Base-by-base conservation (phyloP, 169 alveolate genomes). In the Plasmodium ovale region DNA sequence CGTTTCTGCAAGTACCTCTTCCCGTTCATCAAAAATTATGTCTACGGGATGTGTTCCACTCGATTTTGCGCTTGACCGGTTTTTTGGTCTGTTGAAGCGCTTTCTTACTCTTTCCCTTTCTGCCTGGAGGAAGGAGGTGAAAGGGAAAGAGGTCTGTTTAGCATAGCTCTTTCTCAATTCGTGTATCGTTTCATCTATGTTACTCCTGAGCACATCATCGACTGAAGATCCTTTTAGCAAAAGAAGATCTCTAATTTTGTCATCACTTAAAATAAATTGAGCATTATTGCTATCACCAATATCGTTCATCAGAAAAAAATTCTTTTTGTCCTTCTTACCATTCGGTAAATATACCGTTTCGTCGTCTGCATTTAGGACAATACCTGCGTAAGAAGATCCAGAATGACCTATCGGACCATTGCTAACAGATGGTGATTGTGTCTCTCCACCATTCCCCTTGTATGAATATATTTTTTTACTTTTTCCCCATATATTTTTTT, bases 221-320 rank as follows among this genome's bases (percentile, higher is more conserved):
- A 33, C 70, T 1, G 92, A 59, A 33, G 79, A 60, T 73, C 87
- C 92, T 59, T 92, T 84, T 49, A 93, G 70, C 3, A 87, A 25
- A 23, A 71, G 33, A 14, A 93, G 87, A 72, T 67, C 94, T n/a
- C 70, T 92, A n/a, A 93, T 88, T 62, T 92, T 94, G 42, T 64
- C 35, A 44, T 93, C 92, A 62, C 87, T 82, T 3, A 93, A 25
- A 27, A 85, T 65, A 54, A 88, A 60, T 9, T 90, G 25, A 12
- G 65, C 27, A n/a, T 68, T 54, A 60, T 87, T 65, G 14, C 27
- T 39, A 33, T 42, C 73, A 10, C 29, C 59, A 39, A 70, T 64
- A 58, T 90, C 82, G 6, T 54, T 60, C 31, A 88, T 19, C n/a
- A 70, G 62, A 10, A 93, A 71, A 14, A 67, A 54, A 6, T 21